Conservation (phyloP, 192 early-diverging fungal species). For the Coemansia sp. region DNA sequence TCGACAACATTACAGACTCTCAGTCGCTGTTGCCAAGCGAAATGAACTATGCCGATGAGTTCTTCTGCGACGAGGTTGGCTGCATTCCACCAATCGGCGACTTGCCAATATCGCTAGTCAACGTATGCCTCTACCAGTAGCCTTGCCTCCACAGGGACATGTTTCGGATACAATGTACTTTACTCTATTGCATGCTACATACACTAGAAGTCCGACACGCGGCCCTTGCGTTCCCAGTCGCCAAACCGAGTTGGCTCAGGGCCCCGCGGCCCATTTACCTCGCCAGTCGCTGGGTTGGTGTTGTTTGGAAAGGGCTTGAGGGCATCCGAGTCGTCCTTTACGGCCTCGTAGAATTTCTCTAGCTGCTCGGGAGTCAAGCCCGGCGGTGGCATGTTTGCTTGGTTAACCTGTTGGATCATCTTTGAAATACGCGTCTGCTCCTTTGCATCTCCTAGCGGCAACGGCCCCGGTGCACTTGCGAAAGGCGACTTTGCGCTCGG, state of each 20-base stretch:
- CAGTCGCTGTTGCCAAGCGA: conserved; percentile 19
- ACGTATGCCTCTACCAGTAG: conserved; percentile 66
- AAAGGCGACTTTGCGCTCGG: conserved; percentile 19
- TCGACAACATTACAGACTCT: conserved; percentile 70
- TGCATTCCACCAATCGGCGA: conserved; percentile 47
- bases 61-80: conserved; percentile 36
- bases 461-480: conserved; percentile 53
- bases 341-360: conserved; percentile 46
- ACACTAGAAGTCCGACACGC: conserved; percentile 66
- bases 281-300: conserved; percentile 67
- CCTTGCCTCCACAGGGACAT: not conserved
- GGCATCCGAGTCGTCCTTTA: conserved; percentile 44
- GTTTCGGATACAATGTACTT: conserved; percentile 3
- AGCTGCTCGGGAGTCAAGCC: conserved; percentile 39
- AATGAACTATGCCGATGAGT: conserved; percentile 16
- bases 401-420: conserved; percentile 51
- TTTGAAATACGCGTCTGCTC: conserved; percentile 62
- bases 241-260: conserved; percentile 78
- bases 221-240: conserved; percentile 79
- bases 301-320: conserved; percentile 60
- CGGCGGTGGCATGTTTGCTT: conserved; percentile 37
- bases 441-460: conserved; percentile 61
- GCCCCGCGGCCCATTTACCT: conserved; percentile 71
- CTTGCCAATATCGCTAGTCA: conserved; percentile 63
- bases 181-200: not conserved